Conservation (phyloP, 2,329 filamentous ascomycete genomes). For the Trichoderma brevicompactum region DNA sequence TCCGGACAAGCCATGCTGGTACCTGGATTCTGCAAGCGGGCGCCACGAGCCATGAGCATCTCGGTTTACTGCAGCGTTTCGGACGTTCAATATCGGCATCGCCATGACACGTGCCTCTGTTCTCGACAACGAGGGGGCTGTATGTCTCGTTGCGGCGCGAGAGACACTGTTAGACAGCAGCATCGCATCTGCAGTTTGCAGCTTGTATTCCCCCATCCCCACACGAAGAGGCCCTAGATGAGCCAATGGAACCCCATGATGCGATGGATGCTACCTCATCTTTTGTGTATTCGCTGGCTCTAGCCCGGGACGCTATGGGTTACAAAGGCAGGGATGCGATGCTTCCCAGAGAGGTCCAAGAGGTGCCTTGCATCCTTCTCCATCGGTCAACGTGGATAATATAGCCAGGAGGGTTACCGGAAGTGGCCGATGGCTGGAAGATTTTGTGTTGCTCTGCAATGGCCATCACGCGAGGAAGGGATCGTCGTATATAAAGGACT, state of each 20-base stretch:
- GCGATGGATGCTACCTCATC: not conserved
- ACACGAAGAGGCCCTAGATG: not conserved
- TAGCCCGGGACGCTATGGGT: not conserved
- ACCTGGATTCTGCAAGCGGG: not conserved
- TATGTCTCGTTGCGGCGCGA: not conserved
- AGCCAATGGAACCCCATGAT: not conserved
- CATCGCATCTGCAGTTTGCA: not conserved
- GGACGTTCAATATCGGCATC: not conserved
- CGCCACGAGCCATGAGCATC: not conserved
- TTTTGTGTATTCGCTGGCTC: not conserved
- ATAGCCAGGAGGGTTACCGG: not conserved
- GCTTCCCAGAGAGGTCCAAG: not conserved
- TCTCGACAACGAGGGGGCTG: constrained; percentile 9
- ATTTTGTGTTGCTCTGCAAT: constrained; percentile 6
- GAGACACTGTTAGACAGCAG: not conserved
- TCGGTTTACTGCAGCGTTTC: not conserved
- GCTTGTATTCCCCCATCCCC: constrained; percentile 1
- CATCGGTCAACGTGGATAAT: not conserved
- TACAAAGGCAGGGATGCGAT: not conserved
- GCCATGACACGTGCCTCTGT: constrained; percentile 14
- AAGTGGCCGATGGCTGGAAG: not conserved
- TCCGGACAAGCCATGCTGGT: not conserved
- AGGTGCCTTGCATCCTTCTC: constrained; percentile 12
- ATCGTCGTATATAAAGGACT: constrained; percentile 3
- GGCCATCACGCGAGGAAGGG: not conserved